Conservation (phyloP, 192 early-diverging fungal genomes). For the Oehlia diaphana region DNA sequence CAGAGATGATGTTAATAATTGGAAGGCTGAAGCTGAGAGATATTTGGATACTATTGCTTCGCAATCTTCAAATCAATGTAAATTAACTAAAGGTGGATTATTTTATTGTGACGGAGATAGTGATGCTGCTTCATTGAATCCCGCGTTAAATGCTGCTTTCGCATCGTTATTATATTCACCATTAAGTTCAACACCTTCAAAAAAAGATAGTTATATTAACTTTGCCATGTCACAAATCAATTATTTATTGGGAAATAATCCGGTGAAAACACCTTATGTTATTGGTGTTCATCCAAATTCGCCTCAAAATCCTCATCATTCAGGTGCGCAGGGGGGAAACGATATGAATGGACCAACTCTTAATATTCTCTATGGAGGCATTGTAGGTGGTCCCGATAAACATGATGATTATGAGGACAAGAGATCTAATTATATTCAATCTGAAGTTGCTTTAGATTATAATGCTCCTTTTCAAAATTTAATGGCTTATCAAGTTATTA, state of each 20-base stretch:
- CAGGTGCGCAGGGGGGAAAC: constrained; percentile 53
- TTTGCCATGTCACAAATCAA: constrained; percentile 46
- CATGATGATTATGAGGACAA: constrained; percentile 51
- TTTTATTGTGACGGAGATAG: constrained; percentile 38
- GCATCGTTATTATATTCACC: constrained; percentile 29
- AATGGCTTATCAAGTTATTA: constrained; percentile 53
- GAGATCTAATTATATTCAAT: constrained; percentile 46
- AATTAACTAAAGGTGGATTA: constrained; percentile 50
- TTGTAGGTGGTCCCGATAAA: constrained; percentile 60
- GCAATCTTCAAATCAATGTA: constrained; percentile 22
- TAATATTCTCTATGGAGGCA: constrained; percentile 53
- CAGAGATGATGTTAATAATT: constrained; percentile 30
- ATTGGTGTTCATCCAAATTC: constrained; percentile 60
- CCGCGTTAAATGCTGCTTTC: constrained; percentile 41
- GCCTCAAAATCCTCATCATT: constrained; percentile 59
- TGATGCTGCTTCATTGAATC: constrained; percentile 33
- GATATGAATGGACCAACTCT: constrained; percentile 42
- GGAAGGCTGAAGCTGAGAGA: constrained; percentile 36
- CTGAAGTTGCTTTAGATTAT: constrained; percentile 50
- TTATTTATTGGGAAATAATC: constrained; percentile 58
- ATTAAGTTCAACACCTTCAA: constrained; percentile 3
- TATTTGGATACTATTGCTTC: constrained; percentile 41
- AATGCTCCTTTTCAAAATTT: constrained; percentile 53
- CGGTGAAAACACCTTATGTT: constrained; percentile 54
- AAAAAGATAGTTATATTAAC: not conserved